Conservation (phyloP, 2,329 filamentous ascomycete species). For the Colletotrichum sp. region DNA sequence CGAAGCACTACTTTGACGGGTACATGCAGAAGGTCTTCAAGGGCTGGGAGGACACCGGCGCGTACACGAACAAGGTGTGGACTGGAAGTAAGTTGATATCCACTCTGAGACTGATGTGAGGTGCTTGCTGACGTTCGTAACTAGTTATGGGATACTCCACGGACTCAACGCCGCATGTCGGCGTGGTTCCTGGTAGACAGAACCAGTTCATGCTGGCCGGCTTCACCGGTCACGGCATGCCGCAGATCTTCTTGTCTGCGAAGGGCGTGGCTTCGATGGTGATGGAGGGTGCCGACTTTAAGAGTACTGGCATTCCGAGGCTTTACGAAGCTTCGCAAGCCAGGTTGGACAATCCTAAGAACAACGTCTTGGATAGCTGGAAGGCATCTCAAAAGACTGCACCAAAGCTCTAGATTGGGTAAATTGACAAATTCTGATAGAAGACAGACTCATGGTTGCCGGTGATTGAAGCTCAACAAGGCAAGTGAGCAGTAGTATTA, state of each 20-base stretch:
- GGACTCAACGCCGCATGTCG: constrained; percentile 48
- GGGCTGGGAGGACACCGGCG: constrained; percentile 48
- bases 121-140: not conserved
- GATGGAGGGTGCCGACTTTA: constrained; percentile 28
- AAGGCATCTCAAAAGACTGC: not conserved
- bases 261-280: constrained; percentile 47
- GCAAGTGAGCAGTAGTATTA: not conserved
- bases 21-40: constrained; percentile 50
- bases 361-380: constrained; percentile 12
- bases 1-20: constrained; percentile 43
- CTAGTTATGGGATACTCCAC: constrained; percentile 46
- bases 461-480: no score
- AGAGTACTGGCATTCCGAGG: constrained; percentile 38
- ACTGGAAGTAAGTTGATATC: constrained; percentile 38
- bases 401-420: not conserved
- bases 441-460: not conserved
- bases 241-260: constrained; percentile 43
- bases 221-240: constrained; percentile 58
- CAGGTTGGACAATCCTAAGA: constrained; percentile 26
- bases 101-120: not conserved
- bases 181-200: constrained; percentile 40
- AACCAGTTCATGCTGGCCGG: constrained; percentile 50
- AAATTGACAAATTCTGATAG: not conserved
- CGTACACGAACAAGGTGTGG: constrained; percentile 41
- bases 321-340: constrained; percentile 36